These are phyloP conservation scores for Clonostachys rosea DNA, from an alignment of 2,329 filamentous ascomycete species.

Conservation along the genomic window DNA sequence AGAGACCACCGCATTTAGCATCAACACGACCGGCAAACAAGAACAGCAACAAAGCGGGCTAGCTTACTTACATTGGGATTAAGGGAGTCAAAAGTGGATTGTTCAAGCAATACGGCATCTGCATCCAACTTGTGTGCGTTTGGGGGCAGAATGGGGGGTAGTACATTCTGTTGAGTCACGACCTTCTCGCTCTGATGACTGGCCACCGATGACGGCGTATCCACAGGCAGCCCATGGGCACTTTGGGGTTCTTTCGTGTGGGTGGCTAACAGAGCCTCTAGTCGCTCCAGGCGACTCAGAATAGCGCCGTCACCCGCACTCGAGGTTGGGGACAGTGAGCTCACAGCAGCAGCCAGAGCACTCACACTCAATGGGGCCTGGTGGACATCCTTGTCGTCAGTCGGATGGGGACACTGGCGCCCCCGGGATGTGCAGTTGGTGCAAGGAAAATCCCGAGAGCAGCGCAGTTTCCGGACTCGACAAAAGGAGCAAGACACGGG, in stretches of 20 bases:
- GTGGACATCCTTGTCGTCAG: not conserved
- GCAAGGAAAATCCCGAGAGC: conserved; percentile 15
- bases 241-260: not conserved
- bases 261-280: too few species aligned
- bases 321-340: not conserved
- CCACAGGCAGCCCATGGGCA: too few species aligned
- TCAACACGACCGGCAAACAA: not conserved
- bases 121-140: too few species aligned
- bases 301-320: not conserved
- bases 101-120: too few species aligned
- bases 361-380: conserved; percentile 1
- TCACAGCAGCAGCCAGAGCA: too few species aligned
- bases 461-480: conserved; percentile 16
- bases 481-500: conserved; percentile 15
- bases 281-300: not conserved
- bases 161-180: too few species aligned
- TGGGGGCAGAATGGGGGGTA: too few species aligned
- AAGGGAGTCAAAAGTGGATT: too few species aligned
- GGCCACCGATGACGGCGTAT: too few species aligned
- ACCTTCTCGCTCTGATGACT: too few species aligned
- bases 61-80: too few species aligned
- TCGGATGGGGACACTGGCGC: too few species aligned
- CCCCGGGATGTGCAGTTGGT: conserved; percentile 13
- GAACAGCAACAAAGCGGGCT: not conserved
- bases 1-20: not conserved